Base-by-base conservation (phyloP, 140 eudicot species). In the Senecio squalidus region DNA sequence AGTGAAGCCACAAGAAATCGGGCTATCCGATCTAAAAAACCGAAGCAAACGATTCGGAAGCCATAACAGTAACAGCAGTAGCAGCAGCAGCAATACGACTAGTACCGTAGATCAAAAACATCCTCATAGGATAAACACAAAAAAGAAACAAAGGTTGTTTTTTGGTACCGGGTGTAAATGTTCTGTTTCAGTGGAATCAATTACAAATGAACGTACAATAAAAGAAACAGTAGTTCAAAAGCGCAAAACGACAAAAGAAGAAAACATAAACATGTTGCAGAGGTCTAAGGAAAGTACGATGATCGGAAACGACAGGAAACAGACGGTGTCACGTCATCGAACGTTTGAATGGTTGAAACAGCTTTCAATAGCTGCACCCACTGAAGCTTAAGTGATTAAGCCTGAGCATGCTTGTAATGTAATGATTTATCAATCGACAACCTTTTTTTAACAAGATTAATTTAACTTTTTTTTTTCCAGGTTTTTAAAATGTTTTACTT, bases 321-420 rank as follows among this genome's bases (percentile, higher is more conserved):
- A 64, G 43, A 53, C 71, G 52, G 41, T 68, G 71, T 87, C 99
- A 49, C 95, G 86, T 73, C 80, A 77, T 71, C 92, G 99, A 36
- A 93, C 99, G 77, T 93, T 82, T 78, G 99, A 93, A 72, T 93
- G 99, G 99, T 62, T 93, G 70, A 93, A 73, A 84, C 95, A 93
- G 79, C 84, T 93, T 67, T 79, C 92, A 51, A 52, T 68, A 5
- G 27, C 67, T 29, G 78, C 66, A 14, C 59, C 67, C 10, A 72
- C 67, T 53, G 74, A 60, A 50, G 74, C 36, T 23, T 58, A 23
- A 17, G 45, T 60, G 72, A 60, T 41, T 51, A 24, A 31, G 29
- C 17, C 4, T 20, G 52, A 56, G 75, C 69, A 69, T 69, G 76
- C 75, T 58, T 62, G 67, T 3, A 6, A 10, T 29, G 43, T 69